Percentiles rank a stretch among this genome's conserved stretches.
Evolutionary conservation across 2,329 filamentous ascomycete genomes (phyloP).

Genomic region (Calonectria naviculata): DNA sequence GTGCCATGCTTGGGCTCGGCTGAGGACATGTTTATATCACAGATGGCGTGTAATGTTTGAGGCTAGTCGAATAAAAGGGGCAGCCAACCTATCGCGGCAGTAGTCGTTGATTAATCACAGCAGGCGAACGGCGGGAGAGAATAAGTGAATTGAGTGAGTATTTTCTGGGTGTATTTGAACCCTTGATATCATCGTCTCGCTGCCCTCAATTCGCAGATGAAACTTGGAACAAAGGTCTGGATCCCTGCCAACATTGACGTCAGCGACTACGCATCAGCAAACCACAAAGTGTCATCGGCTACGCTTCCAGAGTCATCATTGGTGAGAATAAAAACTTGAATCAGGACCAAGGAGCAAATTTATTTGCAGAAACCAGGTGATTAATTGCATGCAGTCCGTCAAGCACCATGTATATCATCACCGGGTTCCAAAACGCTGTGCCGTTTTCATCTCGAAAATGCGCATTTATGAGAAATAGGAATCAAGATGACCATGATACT

Average conservation of each 20-base stretch:
- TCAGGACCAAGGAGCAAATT: not conserved
- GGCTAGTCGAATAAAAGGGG: not conserved
- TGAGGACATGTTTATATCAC: conserved; percentile 20
- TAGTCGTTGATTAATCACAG: not conserved
- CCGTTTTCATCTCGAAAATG: not conserved
- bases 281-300: conserved; percentile 14
- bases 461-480: too few relatives aligned
- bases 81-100: not conserved
- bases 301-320: not conserved
- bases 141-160: not conserved
- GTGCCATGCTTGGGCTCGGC: conserved; percentile 38
- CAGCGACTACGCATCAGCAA: conserved; percentile 34
- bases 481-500: too few relatives aligned
- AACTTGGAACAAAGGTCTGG: conserved; percentile 36
- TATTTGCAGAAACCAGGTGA: not conserved
- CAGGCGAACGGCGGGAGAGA: not conserved
- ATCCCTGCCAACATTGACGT: conserved; percentile 41
- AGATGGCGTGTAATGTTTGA: not conserved
- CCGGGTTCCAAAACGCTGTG: not conserved
- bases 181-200: conserved; percentile 14
- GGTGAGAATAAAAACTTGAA: not conserved
- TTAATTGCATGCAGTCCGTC: not conserved
- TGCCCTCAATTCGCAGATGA: conserved; percentile 15
- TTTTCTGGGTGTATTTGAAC: not conserved
- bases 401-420: not conserved